Evolutionary conservation across 208 protist genomes (phyloP), one percentile per base, ranked within the genome.

Genomic region (Entamoeba invadens): DNA sequence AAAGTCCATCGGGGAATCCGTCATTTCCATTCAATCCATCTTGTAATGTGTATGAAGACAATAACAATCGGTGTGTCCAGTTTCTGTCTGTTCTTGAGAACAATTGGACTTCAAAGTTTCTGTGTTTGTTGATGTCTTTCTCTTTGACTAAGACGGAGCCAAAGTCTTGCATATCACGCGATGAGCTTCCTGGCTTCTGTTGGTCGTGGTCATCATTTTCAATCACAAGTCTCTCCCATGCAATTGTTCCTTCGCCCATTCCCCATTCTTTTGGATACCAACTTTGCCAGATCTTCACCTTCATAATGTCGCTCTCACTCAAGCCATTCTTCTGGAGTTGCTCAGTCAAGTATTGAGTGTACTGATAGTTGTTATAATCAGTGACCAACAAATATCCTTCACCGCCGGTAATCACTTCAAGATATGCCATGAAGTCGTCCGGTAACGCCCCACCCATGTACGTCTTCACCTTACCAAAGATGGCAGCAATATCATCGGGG

Each of bases 191-290:
- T n/a, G n/a, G n/a, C n/a, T n/a, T n/a, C n/a, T n/a, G n/a, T n/a
- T n/a, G n/a, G n/a, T n/a, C n/a, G n/a, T 93, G 46, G 57, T 97
- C 96, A 92, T 97, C 96, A 68, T 97, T 97, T 93, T 97, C 95
- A 38, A 97, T 95, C 16, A 94, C 96, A 45, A 94, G 92, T 14
- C 96, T 42, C 16, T 38, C 31, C 3, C 6, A 45, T 6, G 45
- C 38, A 25, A 94, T 18, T 1, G 16, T 93, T 38, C 91, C 57
- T 45, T 77, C 44, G 45, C 77, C 45, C 14, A 46, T 45, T 18
- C 42, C 44, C 14, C 95, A 94, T 91, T 96, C 95, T 0, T 92
- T 93, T n/a, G 96, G 96, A 91, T 97, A 97, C 12, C 92, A 95
- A 25, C 93, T 93, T 51, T 95, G 87, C 96, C 96, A 97, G 51